Evolutionary conservation across 2,329 filamentous ascomycete species (phyloP).

Genomic region (Hypoxylon sp.): DNA sequence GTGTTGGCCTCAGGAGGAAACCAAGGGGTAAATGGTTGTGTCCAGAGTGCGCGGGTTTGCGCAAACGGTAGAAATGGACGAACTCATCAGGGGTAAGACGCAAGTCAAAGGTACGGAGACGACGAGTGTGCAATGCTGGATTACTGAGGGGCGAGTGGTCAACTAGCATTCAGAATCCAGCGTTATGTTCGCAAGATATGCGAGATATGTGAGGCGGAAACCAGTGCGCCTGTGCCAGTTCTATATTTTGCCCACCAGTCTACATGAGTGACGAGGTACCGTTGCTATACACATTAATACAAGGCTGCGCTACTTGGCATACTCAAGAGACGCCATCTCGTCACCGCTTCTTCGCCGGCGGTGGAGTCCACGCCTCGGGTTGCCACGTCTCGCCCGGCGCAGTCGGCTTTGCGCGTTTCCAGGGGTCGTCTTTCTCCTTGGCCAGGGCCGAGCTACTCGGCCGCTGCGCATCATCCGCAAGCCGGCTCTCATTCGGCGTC

Average conservation of each 20-base stretch:
- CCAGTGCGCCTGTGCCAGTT: conserved; percentile 7
- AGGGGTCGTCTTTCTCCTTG: conserved; percentile 56
- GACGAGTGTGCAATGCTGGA: not conserved
- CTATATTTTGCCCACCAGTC: conserved; percentile 3
- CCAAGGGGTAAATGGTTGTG: conserved; percentile 32
- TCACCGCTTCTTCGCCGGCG: conserved; percentile 48
- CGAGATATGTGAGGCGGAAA: not conserved
- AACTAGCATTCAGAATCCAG: not conserved
- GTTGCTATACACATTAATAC: conserved; percentile 24
- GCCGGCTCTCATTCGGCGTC: conserved; percentile 15
- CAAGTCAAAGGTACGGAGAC: not conserved
- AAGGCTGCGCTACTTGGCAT: not conserved
- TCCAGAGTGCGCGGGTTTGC: conserved; percentile 19
- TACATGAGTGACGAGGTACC: conserved; percentile 26
- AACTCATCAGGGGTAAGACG: not conserved
- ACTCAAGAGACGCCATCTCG: not conserved
- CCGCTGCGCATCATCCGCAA: conserved; percentile 23
- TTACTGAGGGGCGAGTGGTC: not conserved
- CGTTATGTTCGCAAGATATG: not conserved
- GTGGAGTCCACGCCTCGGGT: conserved; percentile 68
- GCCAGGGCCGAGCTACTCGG: not conserved
- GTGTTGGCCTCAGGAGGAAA: conserved; percentile 28
- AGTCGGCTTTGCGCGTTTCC: conserved; percentile 61
- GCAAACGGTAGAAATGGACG: conserved; percentile 11
- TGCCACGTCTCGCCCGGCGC: conserved; percentile 72